Conservation (phyloP, 202 grass and related monocot genomes). For the Zoysia matrella region DNA sequence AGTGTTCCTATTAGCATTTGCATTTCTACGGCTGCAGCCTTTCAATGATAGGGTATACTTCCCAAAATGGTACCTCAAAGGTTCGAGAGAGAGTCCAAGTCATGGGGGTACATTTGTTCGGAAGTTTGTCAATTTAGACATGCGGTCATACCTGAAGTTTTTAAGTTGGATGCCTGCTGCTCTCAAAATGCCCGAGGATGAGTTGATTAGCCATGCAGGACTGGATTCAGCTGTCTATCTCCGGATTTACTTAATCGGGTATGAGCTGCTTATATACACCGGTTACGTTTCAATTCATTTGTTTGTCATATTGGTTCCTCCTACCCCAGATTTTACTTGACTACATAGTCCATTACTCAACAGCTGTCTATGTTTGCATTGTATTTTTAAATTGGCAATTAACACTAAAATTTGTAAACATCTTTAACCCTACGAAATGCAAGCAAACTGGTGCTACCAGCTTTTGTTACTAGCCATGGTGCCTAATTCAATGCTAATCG, state of each 20-base stretch:
- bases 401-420: too few relatives aligned
- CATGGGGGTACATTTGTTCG: conserved; percentile 64
- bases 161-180: conserved; percentile 51
- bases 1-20: conserved; percentile 82
- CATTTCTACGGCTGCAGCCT: conserved; percentile 86
- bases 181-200: conserved; percentile 91
- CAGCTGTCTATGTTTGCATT: not conserved
- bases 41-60: conserved; percentile 86
- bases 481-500: too few relatives aligned
- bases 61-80: conserved; percentile 57
- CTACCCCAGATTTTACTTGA: conserved; percentile 1
- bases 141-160: conserved; percentile 87
- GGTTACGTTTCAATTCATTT: conserved; percentile 23
- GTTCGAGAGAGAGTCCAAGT: conserved; percentile 82
- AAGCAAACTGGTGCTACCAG: too few relatives aligned
- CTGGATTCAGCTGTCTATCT: conserved; percentile 98
- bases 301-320: conserved; percentile 18
- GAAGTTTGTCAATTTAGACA: conserved; percentile 95
- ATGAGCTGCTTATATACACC: conserved; percentile 16
- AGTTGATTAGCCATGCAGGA: conserved; percentile 94
- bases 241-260: conserved; percentile 95
- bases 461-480: too few relatives aligned
- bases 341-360: not conserved
- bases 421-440: too few relatives aligned
- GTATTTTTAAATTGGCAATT: conserved; percentile 1